Base-by-base conservation (phyloP, 306 rosid genomes). In the Purshia tridentata region DNA sequence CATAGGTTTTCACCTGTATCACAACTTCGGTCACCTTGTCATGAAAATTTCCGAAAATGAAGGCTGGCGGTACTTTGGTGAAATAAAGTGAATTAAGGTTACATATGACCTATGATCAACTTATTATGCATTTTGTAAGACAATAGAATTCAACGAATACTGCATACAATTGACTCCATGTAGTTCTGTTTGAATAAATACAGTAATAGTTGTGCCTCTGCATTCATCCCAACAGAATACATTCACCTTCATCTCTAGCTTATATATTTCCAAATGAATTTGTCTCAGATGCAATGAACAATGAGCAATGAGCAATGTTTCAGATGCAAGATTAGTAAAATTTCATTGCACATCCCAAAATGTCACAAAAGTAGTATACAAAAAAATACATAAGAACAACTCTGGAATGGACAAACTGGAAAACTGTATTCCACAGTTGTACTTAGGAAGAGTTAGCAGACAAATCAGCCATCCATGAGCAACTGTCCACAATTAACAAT, bases 401-500 rank as follows among this genome's bases (percentile, higher is more conserved):
- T 70, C 20, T 72, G 73, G 67, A 65, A 58, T 49, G 8, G 41
- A 73, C 60, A 67, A 74, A 75, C 19, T 47, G 37, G 76, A 75
- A 77, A 73, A 60, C 61, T 72, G 23, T 11, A 19, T n/a, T 35
- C 57, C 61, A 39, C 20, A 15, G 67, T 39, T 57, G 59, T 18
- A 67, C 23, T 46, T 45, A 6, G 4, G 39, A 19, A 7, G 23
- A 67, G 67, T 72, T 16, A 12, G 1, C 23, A 12, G 68, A 39
- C 59, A 40, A 81, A 67, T 88, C 89, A 90, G 62, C 76, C 84
- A 45, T 88, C 96, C 8, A 50, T 3, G 48, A 90, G 83, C 68
- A 93, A 81, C 79, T 91, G 90, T 76, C 98, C 98, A 12, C 86
- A 82, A 22, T 88, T 83, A 50, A 91, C 76, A 65, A 91, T 88